These are phyloP conservation scores for Trichoderma brevicompactum DNA, from an alignment of 2,329 filamentous ascomycete genomes.

Conservation along the genomic window DNA sequence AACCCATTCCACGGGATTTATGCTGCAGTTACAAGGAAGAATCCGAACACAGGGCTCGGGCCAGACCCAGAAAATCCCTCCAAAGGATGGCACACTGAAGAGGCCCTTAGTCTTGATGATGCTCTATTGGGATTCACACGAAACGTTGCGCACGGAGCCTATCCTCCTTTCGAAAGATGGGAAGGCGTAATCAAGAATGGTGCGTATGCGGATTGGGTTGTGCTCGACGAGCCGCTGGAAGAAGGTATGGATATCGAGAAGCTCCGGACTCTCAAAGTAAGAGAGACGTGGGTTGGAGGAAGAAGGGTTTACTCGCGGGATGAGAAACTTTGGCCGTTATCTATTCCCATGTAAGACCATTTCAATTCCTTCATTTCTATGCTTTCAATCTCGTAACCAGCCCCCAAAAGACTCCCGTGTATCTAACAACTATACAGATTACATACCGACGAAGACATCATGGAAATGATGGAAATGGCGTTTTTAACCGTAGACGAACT, in stretches of 20 bases:
- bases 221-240: conserved; percentile 64
- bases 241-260: conserved; percentile 55
- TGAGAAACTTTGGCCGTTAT: not conserved
- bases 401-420: too few relatives aligned
- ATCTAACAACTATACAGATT: too few relatives aligned
- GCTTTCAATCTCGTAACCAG: not conserved
- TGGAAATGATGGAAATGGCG: too few relatives aligned
- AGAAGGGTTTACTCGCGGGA: conserved; percentile 48
- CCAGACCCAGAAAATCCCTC: conserved; percentile 51
- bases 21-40: conserved; percentile 66
- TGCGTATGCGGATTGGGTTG: conserved; percentile 71
- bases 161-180: conserved; percentile 54
- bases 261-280: conserved; percentile 59
- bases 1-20: conserved; percentile 71
- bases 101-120: conserved; percentile 62
- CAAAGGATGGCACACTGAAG: conserved; percentile 62
- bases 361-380: not conserved
- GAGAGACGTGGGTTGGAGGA: conserved; percentile 71
- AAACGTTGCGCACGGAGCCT: conserved; percentile 62
- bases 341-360: too few relatives aligned
- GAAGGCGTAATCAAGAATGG: conserved; percentile 64
- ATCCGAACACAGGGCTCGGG: conserved; percentile 59
- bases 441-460: not conserved
- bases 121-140: conserved; percentile 66
- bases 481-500: too few relatives aligned